A percentile compares a stretch with the other conserved stretches of the same genome.
phyloP scores from a whole-genome alignment of 2,329 filamentous ascomycete species.

The Ophiostoma sp. region DNA sequence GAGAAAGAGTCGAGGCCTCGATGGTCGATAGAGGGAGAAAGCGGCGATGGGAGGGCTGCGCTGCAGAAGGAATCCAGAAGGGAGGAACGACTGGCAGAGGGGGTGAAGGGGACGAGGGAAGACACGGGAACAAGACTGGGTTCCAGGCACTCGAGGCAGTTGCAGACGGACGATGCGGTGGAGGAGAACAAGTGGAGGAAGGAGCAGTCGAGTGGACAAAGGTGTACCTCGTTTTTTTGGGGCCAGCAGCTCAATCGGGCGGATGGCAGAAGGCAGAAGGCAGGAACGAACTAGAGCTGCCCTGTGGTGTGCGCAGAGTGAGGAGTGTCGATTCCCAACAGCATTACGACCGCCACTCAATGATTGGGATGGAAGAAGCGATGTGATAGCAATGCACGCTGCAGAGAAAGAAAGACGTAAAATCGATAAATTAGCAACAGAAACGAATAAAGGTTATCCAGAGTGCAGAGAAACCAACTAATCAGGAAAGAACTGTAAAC shows the following conservation, averaged over 20 bases:
- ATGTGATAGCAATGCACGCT: not conserved
- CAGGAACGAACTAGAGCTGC: slow-evolving; percentile 9
- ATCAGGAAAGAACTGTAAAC: slow-evolving; percentile 13
- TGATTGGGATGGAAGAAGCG: slow-evolving; percentile 10
- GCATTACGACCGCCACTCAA: slow-evolving; percentile 11
- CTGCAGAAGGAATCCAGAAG: not conserved
- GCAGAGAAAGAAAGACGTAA: too few relatives aligned
- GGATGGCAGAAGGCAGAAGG: slow-evolving; percentile 13
- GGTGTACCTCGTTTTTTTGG: too few relatives aligned
- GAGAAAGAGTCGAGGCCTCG: not conserved
- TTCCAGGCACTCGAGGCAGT: slow-evolving; percentile 25
- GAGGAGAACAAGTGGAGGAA: slow-evolving; percentile 15
- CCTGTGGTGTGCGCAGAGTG: not conserved
- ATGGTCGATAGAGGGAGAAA: slow-evolving; percentile 1
- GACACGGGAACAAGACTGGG: slow-evolving; percentile 3
- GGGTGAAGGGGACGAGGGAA: not conserved
- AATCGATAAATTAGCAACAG: not conserved
- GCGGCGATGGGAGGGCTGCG: not conserved
- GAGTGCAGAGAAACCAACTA: not conserved
- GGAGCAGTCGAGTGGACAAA: slow-evolving; percentile 8
- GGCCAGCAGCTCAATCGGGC: slow-evolving; percentile 4
- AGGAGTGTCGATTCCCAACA: slow-evolving; percentile 6
- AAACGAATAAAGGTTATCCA: not conserved
- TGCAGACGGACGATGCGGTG: slow-evolving; percentile 13
- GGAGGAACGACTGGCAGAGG: slow-evolving; percentile 14